Evolutionary conservation across 306 rosid species (phyloP).

Genomic region (Canavalia ensiformis): DNA sequence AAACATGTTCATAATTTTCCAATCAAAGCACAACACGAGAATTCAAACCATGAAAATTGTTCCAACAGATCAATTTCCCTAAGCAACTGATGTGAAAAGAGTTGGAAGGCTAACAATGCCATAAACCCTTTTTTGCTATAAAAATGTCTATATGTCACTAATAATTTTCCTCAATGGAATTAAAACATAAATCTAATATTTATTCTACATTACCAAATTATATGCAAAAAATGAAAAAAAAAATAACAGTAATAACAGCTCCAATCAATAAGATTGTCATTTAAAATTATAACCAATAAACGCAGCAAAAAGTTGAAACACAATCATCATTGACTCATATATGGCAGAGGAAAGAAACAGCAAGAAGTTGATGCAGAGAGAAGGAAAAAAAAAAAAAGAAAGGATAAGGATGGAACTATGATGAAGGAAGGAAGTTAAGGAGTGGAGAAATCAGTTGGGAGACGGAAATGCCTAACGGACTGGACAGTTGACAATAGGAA

Average conservation of each 20-base stretch:
- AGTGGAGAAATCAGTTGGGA: neutral
- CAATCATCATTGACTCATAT: neutral
- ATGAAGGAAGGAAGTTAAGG: neutral
- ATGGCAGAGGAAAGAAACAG: neutral
- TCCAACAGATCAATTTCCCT: neutral
- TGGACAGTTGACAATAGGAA: neutral
- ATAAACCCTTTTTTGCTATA: neutral
- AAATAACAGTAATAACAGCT: neutral
- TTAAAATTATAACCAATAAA: neutral
- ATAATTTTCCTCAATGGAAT: neutral
- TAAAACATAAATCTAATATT: neutral
- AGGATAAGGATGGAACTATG: neutral
- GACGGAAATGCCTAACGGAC: neutral
- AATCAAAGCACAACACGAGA: conserved; percentile 21
- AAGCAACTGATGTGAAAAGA: neutral
- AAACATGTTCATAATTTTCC: neutral
- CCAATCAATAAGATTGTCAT: neutral
- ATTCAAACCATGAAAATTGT: conserved; percentile 15
- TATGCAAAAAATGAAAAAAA: too few relatives aligned
- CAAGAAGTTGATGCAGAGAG: neutral
- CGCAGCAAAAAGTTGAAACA: neutral
- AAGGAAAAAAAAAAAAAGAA: neutral
- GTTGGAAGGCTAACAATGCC: conserved; percentile 8
- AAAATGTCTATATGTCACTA: neutral
- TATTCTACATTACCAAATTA: conserved; percentile 1